Evolutionary conservation across 441 rosid genomes (phyloP).

Genomic region (Manihot esculenta): DNA sequence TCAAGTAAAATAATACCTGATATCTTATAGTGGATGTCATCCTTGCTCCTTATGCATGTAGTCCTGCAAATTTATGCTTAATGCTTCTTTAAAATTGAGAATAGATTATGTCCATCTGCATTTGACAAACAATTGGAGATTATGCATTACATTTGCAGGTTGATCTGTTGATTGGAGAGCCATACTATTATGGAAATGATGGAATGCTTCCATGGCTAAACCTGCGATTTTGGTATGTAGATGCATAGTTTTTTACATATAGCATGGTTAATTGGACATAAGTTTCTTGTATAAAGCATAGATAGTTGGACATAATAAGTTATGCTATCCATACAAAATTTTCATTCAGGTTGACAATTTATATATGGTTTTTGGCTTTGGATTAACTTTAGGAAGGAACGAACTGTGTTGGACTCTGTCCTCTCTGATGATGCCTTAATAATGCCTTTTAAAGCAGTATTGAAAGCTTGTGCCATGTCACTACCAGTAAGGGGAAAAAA

Average conservation of each 20-base stretch:
- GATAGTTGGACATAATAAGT: not conserved
- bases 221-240: constrained; percentile 87
- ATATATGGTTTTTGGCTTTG: not conserved
- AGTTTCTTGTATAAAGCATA: not conserved
- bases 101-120: constrained; percentile 12
- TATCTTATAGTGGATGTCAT: not conserved
- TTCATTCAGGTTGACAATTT: not conserved
- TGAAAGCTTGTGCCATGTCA: constrained; percentile 87
- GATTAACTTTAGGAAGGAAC: constrained; percentile 67
- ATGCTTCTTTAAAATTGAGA: not conserved
- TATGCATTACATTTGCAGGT: constrained; percentile 46
- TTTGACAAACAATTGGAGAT: constrained; percentile 5
- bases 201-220: constrained; percentile 92
- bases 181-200: constrained; percentile 75
- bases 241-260: constrained; percentile 3
- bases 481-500: constrained; percentile 57
- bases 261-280: not conserved
- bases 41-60: not conserved
- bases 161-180: constrained; percentile 87
- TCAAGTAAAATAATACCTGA: not conserved
- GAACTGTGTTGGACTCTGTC: constrained; percentile 63
- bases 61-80: not conserved
- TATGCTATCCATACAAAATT: not conserved
- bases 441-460: constrained; percentile 79
- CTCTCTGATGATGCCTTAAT: constrained; percentile 66